A percentile compares a stretch with the other conserved stretches of the same genome.
These are phyloP conservation scores for Lippia alba DNA, from an alignment of 305 asterid species.

Conservation along the genomic window DNA sequence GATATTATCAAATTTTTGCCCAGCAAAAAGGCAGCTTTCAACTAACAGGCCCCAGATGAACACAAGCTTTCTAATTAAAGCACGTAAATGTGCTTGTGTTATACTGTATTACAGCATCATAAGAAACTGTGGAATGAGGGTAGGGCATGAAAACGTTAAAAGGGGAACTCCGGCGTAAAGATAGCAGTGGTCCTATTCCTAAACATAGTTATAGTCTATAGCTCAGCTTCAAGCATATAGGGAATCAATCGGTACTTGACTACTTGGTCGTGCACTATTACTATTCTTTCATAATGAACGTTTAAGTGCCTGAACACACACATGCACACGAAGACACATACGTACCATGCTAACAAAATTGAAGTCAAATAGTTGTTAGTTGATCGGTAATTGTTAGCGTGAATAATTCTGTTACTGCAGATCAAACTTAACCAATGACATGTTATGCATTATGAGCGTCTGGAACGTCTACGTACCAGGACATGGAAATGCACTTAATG, in stretches of 20 bases:
- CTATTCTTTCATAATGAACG: background rate
- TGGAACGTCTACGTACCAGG: background rate
- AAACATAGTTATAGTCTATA: background rate
- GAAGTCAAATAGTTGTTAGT: background rate
- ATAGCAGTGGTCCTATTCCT: conserved; percentile 15
- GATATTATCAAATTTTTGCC: conserved; percentile 6
- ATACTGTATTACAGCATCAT: conserved; percentile 33
- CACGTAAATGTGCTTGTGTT: background rate
- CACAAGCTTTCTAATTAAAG: conserved; percentile 14
- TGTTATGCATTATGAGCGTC: background rate
- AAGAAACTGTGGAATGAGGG: conserved; percentile 21
- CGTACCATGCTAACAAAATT: background rate
- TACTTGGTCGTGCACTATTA: background rate
- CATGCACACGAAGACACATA: background rate
- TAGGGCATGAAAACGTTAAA: background rate
- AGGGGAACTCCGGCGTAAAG: background rate
- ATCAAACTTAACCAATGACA: conserved; percentile 4
- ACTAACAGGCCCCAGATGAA: conserved; percentile 25
- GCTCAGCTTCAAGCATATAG: background rate
- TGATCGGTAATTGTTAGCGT: background rate
- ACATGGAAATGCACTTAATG: conserved; percentile 5
- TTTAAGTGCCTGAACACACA: background rate
- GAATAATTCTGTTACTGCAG: background rate
- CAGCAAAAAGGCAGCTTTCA: conserved; percentile 30
- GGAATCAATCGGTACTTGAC: background rate